Percentiles rank a stretch among this genome's conserved stretches.
Conservation (phyloP, 306 rosid genomes). For the Castanospermum australe region DNA sequence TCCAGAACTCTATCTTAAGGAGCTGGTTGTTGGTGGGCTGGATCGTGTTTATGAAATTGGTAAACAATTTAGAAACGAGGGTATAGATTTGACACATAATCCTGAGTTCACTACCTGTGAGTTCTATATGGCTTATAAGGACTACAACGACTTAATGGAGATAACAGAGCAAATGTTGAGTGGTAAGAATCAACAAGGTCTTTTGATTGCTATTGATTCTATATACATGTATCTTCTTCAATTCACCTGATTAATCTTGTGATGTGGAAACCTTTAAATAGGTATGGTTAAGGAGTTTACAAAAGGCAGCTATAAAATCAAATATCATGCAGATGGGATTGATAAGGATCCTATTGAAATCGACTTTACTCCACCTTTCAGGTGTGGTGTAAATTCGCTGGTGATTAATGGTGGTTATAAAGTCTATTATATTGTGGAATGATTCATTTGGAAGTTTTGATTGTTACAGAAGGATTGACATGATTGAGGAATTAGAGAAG, state of each 20-base stretch:
- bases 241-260: slow-evolving; percentile 14
- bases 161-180: slow-evolving; percentile 85
- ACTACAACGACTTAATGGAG: slow-evolving; percentile 85
- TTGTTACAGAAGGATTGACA: slow-evolving; percentile 81
- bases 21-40: slow-evolving; percentile 92
- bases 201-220: neutral
- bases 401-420: neutral
- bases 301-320: slow-evolving; percentile 71
- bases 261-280: slow-evolving; percentile 31
- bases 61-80: slow-evolving; percentile 95
- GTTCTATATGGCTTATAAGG: slow-evolving; percentile 90
- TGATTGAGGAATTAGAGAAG: slow-evolving; percentile 84
- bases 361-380: slow-evolving; percentile 76
- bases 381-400: slow-evolving; percentile 35
- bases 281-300: slow-evolving; percentile 90
- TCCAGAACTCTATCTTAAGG: slow-evolving; percentile 91
- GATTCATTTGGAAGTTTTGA: slow-evolving; percentile 17
- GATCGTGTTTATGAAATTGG: slow-evolving; percentile 99
- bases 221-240: slow-evolving; percentile 3
- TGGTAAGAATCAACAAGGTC: slow-evolving; percentile 48
- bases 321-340: slow-evolving; percentile 74
- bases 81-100: slow-evolving; percentile 94
- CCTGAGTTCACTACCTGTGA: slow-evolving; percentile 98
- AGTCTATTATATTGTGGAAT: neutral
- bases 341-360: slow-evolving; percentile 77